Base-by-base conservation (phyloP, 306 rosid species). In the Lagenaria siceraria region DNA sequence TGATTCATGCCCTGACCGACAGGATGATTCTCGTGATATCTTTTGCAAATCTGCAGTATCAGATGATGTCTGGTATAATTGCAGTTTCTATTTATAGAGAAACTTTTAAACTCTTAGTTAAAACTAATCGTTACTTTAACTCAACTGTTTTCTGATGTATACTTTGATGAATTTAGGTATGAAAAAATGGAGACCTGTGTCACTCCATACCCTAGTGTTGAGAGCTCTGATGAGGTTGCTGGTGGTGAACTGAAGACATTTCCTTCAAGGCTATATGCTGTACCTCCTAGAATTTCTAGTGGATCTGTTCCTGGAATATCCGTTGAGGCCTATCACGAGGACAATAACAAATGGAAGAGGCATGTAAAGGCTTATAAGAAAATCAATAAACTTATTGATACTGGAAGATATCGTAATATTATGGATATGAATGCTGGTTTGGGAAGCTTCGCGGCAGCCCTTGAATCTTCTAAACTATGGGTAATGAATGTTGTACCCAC, bases 391-490 rank as follows among this genome's bases (percentile, higher is more conserved):
- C 83, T 90, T 52, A 46, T 92, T 29, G 89, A 86, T 79, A 69
- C 98, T 18, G 99, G 97, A 86, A 90, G 99, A 90, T 92, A 96
- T 82, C 97, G 92, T 82, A 96, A 96, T 82, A 87, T 96, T 52
- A 87, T 96, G 98, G 98, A 96, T 78, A 88, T 92, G 98, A 96
- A 89, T 88, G 97, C 98, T 77, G 97, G 94, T 73, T 83, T 96
- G 75, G 99, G 98, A 78, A 71, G 99, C 80, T 95, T 95, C 81
- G 97, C 96, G 76, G 97, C 97, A 3, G 97, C 96, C 12, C 78
- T 90, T 75, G 82, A 88, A 13, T 90, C 96, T 81, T 75, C 97
- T 5, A 95, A 95, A 82, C 82, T 88, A 42, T 95, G 97, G 98
- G 92, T 92, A 78, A 95, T 95, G 97, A 95, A 95, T 82, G 98